These are phyloP conservation scores for Podila horticola DNA, from an alignment of 192 early-diverging fungal genomes.

Conservation along the genomic window DNA sequence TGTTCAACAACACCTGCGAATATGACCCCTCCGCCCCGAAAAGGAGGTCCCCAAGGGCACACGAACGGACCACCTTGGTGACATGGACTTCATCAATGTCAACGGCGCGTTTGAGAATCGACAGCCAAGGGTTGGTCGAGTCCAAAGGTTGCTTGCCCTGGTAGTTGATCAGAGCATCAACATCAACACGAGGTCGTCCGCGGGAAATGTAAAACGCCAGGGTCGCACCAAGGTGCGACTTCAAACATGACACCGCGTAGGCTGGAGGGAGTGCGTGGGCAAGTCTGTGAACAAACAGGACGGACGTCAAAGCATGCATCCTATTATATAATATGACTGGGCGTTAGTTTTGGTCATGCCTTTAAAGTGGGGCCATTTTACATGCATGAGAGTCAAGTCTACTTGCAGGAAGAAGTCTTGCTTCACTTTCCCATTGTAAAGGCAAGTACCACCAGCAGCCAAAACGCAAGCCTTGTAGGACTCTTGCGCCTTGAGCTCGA, in stretches of 20 bases:
- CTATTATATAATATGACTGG: neutral
- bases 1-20: slow-evolving; percentile 24
- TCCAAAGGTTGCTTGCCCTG: slow-evolving; percentile 15
- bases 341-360: neutral
- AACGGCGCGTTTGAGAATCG: slow-evolving; percentile 56
- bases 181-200: slow-evolving; percentile 55
- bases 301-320: slow-evolving; percentile 66
- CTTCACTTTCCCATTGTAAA: slow-evolving; percentile 53
- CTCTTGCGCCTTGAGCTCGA: slow-evolving; percentile 54
- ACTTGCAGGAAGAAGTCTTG: slow-evolving; percentile 57
- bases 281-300: slow-evolving; percentile 59
- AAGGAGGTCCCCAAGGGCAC: slow-evolving; percentile 61
- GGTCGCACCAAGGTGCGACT: slow-evolving; percentile 36
- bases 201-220: slow-evolving; percentile 51
- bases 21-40: slow-evolving; percentile 28
- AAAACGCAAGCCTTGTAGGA: slow-evolving; percentile 46
- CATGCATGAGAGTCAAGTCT: no score
- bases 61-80: slow-evolving; percentile 61
- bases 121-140: slow-evolving; percentile 57
- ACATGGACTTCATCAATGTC: slow-evolving; percentile 63
- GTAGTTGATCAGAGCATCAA: slow-evolving; percentile 38
- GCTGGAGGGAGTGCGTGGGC: slow-evolving; percentile 46
- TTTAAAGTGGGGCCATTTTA: no score
- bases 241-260: slow-evolving; percentile 55
- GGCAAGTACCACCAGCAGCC: slow-evolving; percentile 43